Evolutionary conservation across 1,284 basidiomycete species (phyloP), one percentile per base, ranked within the genome.

Genomic region (Tetrapyrgos nigripes): DNA sequence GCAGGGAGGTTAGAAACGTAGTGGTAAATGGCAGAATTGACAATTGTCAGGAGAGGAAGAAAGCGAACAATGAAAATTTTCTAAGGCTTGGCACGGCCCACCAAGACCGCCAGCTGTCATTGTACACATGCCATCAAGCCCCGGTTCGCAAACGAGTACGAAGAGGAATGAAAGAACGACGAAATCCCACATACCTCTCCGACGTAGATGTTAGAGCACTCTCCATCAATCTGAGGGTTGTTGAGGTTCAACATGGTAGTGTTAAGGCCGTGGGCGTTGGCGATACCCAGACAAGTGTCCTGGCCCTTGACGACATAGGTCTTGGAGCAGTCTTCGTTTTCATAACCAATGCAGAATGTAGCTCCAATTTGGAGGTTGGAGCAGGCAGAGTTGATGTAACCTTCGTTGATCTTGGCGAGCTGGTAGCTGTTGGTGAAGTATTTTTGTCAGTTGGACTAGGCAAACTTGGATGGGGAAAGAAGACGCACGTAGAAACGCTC

Each of bases 211-310:
- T 91, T 91, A 63, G 64, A 64, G 70, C 89, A 91, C 0, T 71
- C 75, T 1, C 61, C 13, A 66, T 85, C 67, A 65, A 91, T 74
- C 69, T 89, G 84, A n/a, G 88, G 88, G 82, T 91, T 91, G 81
- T 90, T 89, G 60, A 60, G 11, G 65, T 68, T 73, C 52, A 91
- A 74, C 3, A 84, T 73, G 35, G 84, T 85, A 4, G 62, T 51
- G 75, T 88, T 85, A 68, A 88, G 62, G 43, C 73, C 68, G 60
- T 72, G 61, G 1, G 46, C 57, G 24, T 44, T 3, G 28, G 76
- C 62, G 59, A 91, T 74, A 5, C 9, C 55, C 10, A 84, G 79
- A 69, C 89, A 87, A 53, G 73, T 75, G 65, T 91, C 85, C 62
- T 74, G 73, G 4, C 64, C 24, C 51, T 69, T n/a, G 51, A 91